Evolutionary conservation across 495 filamentous ascomycete genomes (phyloP).

Genomic region (Astrothelium macrocarpum): DNA sequence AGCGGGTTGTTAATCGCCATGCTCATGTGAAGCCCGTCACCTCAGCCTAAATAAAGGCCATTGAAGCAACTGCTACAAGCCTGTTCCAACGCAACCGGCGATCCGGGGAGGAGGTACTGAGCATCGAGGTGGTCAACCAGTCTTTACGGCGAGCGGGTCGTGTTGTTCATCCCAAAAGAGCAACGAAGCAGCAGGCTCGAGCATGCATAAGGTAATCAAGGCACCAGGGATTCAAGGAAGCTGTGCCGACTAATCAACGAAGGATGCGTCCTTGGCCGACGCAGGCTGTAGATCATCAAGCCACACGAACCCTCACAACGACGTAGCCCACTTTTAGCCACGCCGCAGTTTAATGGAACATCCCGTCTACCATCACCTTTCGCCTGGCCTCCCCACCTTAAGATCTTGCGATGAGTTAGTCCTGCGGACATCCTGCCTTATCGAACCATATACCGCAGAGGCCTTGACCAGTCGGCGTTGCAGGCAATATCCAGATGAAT

Average conservation of each 20-base stretch:
- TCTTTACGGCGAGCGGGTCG: neutral
- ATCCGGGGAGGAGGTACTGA: too few relatives aligned
- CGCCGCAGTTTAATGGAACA: neutral
- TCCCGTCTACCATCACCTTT: neutral
- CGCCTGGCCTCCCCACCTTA: neutral
- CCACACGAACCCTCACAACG: neutral
- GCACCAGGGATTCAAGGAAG: neutral
- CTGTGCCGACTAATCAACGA: neutral
- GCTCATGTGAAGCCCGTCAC: neutral
- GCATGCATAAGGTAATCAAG: neutral
- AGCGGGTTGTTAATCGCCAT: neutral
- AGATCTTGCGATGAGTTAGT: neutral
- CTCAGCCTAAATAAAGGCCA: neutral
- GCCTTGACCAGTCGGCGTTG: too few relatives aligned
- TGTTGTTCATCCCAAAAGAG: neutral
- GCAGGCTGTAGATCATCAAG: neutral
- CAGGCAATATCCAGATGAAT: too few relatives aligned
- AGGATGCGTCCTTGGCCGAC: neutral
- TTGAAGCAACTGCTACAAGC: neutral
- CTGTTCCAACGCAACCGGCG: neutral
- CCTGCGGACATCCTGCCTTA: neutral
- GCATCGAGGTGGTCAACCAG: neutral
- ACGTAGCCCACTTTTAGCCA: neutral
- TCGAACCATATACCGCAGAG: too few relatives aligned
- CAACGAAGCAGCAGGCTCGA: neutral